Evolutionary conservation across 805 yeast species (phyloP), one percentile per base, ranked within the genome.

Genomic region (Candida stauntonica): DNA sequence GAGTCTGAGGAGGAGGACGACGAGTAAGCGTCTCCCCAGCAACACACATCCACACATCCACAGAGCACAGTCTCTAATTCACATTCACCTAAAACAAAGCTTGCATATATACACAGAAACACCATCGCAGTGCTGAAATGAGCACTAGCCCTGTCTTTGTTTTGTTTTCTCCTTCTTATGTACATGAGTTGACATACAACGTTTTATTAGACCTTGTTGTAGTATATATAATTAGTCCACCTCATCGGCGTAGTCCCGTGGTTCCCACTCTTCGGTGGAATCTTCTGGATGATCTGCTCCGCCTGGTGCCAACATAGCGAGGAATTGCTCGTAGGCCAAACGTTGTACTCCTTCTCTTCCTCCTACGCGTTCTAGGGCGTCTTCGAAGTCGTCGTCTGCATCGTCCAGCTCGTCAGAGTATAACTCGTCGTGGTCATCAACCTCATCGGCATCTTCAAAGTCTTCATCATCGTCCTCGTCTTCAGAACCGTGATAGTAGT

Each of bases 1-100:
- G 77, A 67, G 45, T 81, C 75, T 56, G 85, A 70, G 39, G 84
- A 69, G 11, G 86, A 75, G 26, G 86, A 77, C 45, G 74, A 71
- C 47, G 75, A 71, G 50, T 63, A 63, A 55, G 47, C 7, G 17
- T 6, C 24, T 21, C 24, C 12, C 7, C 7, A 21, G 7, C 24
- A 21, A 21, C 12, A 21, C 12, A 8, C 24, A 21, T 8, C 7
- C 24, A 8, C 24, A 21, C 24, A 8, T 21, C 24, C 24, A 7
- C 24, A 7, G 11, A 21, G n/a, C n/a, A n/a, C n/a, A n/a, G n/a
- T n/a, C n/a, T n/a, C n/a, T n/a, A 21, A 12, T 23, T 9, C 35
- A 31, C 35, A 26, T 30, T 26, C 21, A 29, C 26, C 26, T n/a
- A 31, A 18, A 39, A 30, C 42, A 34, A 39, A 39, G 42, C 42